Base-by-base conservation (phyloP, 202 grass and related monocot species). In the Cymbopogon flexuosus region DNA sequence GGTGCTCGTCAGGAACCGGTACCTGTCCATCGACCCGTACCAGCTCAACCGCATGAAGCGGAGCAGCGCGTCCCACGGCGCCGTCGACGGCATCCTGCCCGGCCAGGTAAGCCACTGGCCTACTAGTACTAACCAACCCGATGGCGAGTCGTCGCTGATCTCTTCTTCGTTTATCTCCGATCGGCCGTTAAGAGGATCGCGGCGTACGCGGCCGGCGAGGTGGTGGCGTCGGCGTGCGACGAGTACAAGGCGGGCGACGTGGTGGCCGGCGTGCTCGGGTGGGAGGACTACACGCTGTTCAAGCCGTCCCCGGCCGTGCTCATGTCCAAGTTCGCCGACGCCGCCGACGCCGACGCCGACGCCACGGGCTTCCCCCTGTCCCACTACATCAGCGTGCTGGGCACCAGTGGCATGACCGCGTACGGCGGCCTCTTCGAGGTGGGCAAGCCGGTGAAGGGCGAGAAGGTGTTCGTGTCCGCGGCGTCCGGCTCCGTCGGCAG, bases 201-300 rank as follows among this genome's bases (percentile, higher is more conserved):
- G 9, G 41, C 91, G 65, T 83, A 66, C 66, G 87, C 91, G 0
- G 87, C 68, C 5, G 83, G 85, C 11, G 85, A 86, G 83, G 89
- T 97, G 35, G 81, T 94, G 37, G 85, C 79, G 59, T 92, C 91
- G 11, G 70, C 69, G 11, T 81, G 74, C 72, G 64, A 45, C 19
- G 89, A 90, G 84, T 90, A 85, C 12, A 41, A 64, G 47, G 62
- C 0, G 8, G 94, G 83, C 2, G 84, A 97, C 83, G 27, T 92
- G 40, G 89, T 97, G 30, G 79, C 19, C 46, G 89, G 94, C 46
- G 1, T 92, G 52, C 88, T 90, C 22, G 87, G 80, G 1, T 97
- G 94, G 94, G 94, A 94, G 77, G 89, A 97, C 35, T 94, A 92
- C 86, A 90, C 85, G 15, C 37, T 94, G 11, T 89, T 94, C 73